These are phyloP conservation scores for Pseudofabraea citricarpa DNA, from an alignment of 2,329 filamentous ascomycete species.

Conservation along the genomic window DNA sequence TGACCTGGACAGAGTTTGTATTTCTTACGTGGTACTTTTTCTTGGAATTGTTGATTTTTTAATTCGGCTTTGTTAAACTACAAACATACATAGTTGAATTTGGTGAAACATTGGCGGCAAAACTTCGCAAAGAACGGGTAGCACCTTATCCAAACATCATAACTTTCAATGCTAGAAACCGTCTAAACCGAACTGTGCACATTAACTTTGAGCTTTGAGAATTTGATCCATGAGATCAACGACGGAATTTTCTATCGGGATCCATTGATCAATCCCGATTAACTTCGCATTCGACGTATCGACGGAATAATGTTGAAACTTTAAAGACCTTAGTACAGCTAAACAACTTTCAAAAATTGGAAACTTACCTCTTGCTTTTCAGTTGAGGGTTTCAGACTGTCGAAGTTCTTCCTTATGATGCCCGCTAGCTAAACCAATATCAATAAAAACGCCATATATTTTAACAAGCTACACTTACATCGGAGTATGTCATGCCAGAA, in stretches of 20 bases:
- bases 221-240: conserved; percentile 1
- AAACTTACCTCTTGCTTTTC: background rate
- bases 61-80: too few species aligned
- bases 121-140: too few species aligned
- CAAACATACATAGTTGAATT: too few species aligned
- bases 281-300: background rate
- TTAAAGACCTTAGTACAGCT: background rate
- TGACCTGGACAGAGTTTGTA: too few species aligned
- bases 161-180: too few species aligned
- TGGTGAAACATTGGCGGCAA: too few species aligned
- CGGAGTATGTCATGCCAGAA: background rate
- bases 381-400: background rate
- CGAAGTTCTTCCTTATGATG: background rate
- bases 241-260: conserved; percentile 1
- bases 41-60: too few species aligned
- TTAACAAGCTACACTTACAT: background rate
- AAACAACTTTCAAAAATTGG: background rate
- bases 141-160: too few species aligned
- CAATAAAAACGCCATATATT: background rate
- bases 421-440: background rate
- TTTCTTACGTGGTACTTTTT: too few species aligned
- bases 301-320: background rate
- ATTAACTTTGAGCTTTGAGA: too few species aligned
- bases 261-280: conserved; percentile 1
- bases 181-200: too few species aligned